A percentile compares a stretch with the other conserved stretches of the same genome.
Conservation (phyloP, 371 early-diverging fungal species). For the Lichtheimia ornata region DNA sequence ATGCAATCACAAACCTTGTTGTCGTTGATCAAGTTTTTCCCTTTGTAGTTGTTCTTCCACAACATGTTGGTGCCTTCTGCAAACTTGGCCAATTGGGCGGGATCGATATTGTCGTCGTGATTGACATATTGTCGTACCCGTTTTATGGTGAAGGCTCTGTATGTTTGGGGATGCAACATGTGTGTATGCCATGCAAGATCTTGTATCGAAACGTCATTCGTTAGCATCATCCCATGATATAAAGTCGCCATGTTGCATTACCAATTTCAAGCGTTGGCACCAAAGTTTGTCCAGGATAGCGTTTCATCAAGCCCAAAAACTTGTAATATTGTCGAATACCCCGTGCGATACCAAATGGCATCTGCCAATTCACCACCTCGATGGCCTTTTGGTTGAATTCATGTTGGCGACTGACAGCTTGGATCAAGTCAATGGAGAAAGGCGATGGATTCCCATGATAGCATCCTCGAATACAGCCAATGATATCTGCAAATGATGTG, state of each 20-base stretch:
- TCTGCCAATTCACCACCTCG: slow-evolving; percentile 15
- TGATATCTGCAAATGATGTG: too few species aligned
- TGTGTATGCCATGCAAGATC: slow-evolving; percentile 45
- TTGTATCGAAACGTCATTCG: not conserved
- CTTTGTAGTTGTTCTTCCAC: slow-evolving; percentile 3
- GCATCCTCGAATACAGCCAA: not conserved
- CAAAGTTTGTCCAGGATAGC: slow-evolving; percentile 17
- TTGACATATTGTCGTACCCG: slow-evolving; percentile 36
- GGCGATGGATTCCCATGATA: slow-evolving; percentile 16
- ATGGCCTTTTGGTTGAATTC: slow-evolving; percentile 24
- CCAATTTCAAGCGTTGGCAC: slow-evolving; percentile 45
- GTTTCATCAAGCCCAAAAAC: slow-evolving; percentile 19
- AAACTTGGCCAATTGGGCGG: slow-evolving; percentile 9
- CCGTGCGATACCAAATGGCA: slow-evolving; percentile 1
- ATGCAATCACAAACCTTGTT: not conserved
- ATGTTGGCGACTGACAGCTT: slow-evolving; percentile 34
- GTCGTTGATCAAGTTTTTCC: slow-evolving; percentile 5
- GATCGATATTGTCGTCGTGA: slow-evolving; percentile 49
- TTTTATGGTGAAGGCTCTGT: slow-evolving; percentile 33
- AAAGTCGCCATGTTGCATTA: not conserved
- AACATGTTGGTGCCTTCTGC: slow-evolving; percentile 8
- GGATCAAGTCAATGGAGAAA: slow-evolving; percentile 32
- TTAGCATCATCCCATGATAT: not conserved
- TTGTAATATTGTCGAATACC: slow-evolving; percentile 21
- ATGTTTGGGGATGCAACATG: slow-evolving; percentile 39